Evolutionary conservation across 495 filamentous ascomycete genomes (phyloP), one percentile per base, ranked within the genome.

Genomic region (Lindgomyces ingoldianus): DNA sequence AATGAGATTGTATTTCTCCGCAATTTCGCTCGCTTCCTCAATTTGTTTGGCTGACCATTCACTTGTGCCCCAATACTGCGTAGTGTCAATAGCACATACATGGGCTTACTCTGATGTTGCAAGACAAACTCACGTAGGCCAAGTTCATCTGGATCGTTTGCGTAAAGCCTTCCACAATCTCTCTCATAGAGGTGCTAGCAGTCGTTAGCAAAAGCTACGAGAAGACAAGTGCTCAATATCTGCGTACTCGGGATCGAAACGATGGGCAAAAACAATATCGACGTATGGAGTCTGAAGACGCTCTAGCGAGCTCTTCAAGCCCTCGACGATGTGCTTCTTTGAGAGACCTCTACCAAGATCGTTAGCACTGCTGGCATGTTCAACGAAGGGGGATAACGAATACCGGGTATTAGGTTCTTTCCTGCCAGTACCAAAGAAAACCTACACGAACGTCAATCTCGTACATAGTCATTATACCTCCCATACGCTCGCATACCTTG

Each of bases 41-140:
- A 85, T 85, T 74, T 85, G 81, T 19, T 72, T 68, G 36, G 83
- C 81, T 44, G 70, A 74, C 84, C 83, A 83, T 70, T 84, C 80
- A 30, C 75, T 80, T 6, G 83, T 85, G 26, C 83, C 83, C 79
- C 79, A 81, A 59, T 81, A 80, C 41, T 47, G n/a, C 16, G 1
- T 3, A 0, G 19, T 10, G 24, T 41, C 39, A 21, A 42, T 21
- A 26, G n/a, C 9, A 12, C 29, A 4, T 6, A 14, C 33, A 39
- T 6, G 6, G 6, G 6, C 33, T 14, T 39, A 6, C 6, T 39
- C 14, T 6, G 6, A 39, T 14, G 14, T 39, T 6, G 33, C 33
- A 39, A 6, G 14, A 14, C 33, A 14, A 14, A 39, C 33, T 39
- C 14, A 39, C 33, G 61, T 81, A 81, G 44, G 79, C 79, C 0